Evolutionary conservation across 2,329 filamentous ascomycete genomes (phyloP).

Genomic region (Ascomycota sp.): DNA sequence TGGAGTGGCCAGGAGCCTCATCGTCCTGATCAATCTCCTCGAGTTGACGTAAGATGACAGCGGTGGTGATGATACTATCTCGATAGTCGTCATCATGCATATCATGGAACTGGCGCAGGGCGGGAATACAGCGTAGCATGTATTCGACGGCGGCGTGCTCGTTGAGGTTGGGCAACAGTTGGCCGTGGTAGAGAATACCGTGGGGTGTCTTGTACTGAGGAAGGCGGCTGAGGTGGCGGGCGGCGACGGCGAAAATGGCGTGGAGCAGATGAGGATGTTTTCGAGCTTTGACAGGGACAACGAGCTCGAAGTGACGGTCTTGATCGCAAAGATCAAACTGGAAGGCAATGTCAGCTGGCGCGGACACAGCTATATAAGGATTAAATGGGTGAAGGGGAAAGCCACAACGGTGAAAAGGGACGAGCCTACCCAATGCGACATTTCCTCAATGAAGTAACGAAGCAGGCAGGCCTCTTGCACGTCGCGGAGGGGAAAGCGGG

Average conservation of each 20-base stretch:
- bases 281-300: constrained; percentile 14
- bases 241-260: constrained; percentile 19
- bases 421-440: constrained; percentile 16
- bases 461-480: constrained; percentile 18
- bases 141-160: constrained; percentile 19
- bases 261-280: constrained; percentile 17
- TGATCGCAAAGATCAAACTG: constrained; percentile 21
- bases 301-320: constrained; percentile 17
- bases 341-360: constrained; percentile 2
- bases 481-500: constrained; percentile 12
- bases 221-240: constrained; percentile 17
- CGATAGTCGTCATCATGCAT: constrained; percentile 17
- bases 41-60: constrained; percentile 18
- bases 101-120: constrained; percentile 15
- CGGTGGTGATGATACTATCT: constrained; percentile 19
- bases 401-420: too few species aligned
- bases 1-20: constrained; percentile 4
- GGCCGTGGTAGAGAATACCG: constrained; percentile 17
- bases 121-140: constrained; percentile 18
- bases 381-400: neutral
- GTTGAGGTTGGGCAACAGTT: constrained; percentile 14
- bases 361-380: fast-evolving
- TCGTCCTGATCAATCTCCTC: constrained; percentile 21
- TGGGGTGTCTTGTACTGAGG: constrained; percentile 16
- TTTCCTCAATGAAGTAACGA: constrained; percentile 18